Evolutionary conservation across 2,329 filamentous ascomycete species (phyloP), one percentile per base, ranked within the genome.

Genomic region (Fusarium sp.): DNA sequence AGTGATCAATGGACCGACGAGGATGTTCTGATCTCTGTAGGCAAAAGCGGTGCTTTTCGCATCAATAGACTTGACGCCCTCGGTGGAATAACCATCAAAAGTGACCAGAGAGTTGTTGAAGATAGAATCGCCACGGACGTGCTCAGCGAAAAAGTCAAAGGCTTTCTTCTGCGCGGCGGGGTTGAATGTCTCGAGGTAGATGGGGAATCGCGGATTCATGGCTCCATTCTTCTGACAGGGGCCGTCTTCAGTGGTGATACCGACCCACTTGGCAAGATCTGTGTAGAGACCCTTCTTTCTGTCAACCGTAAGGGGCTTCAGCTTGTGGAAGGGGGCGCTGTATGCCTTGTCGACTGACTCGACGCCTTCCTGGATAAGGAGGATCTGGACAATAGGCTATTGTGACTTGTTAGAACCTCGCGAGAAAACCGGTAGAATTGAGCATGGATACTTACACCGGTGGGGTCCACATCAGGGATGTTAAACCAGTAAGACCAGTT

Each of bases 21-120:
- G 70, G 10, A 72, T 59, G 16, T 73, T 68, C 16, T 73, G 54
- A 8, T 66, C 50, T 16, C 72, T 66, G 53, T 72, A 73, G 0
- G 65, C 68, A 20, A 72, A 75, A 2, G 72, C 70, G 9, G 56
- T 46, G 3, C 60, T 65, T 14, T 59, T 40, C 14, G 20, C 5
- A n/a, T 46, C 42, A 5, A 63, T 10, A 0, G 58, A 27, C 15
- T 63, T 63, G 25, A 74, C 81, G 4, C 82, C 86, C 22, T 82
- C 73, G 11, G 74, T 76, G 2, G 85, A 81, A 76, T 88, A 89
- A 15, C 84, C 84, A 71, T 89, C 87, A 57, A 88, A 85, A 80
- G 88, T 83, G 78, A 88, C 84, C 50, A 88, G 76, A 5, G 72
- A 72, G 20, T 46, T 54, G 49, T 50, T 65, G 22, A 73, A 72